These are phyloP conservation scores for Picochlorum sp. DNA, from an alignment of 139 green algal genomes.

Conservation along the genomic window DNA sequence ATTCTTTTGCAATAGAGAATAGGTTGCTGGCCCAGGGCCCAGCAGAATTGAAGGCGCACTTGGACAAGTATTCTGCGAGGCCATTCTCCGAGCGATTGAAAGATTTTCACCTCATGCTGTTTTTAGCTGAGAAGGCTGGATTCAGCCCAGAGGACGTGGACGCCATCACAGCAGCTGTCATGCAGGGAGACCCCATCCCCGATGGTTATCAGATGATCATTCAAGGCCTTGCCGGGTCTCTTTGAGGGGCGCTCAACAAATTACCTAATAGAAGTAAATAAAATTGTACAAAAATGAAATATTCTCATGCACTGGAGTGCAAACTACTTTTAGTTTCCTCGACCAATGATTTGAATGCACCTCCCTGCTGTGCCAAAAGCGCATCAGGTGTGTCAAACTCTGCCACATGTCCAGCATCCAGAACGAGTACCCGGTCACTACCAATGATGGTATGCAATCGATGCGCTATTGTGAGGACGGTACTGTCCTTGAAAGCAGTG, in stretches of 20 bases:
- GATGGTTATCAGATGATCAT: slow-evolving; percentile 88
- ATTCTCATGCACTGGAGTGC: no score
- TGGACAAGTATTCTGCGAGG: slow-evolving; percentile 38
- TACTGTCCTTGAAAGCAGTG: slow-evolving; percentile 40
- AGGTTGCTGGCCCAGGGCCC: slow-evolving; percentile 64
- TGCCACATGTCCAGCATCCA: slow-evolving; percentile 17
- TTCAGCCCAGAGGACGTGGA: slow-evolving; percentile 73
- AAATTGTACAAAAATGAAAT: no score
- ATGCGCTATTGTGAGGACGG: slow-evolving; percentile 58
- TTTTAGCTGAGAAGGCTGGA: slow-evolving; percentile 72
- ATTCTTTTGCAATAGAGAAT: slow-evolving; percentile 90
- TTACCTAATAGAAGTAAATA: no score
- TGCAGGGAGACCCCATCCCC: slow-evolving; percentile 40
- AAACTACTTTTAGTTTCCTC: slow-evolving; percentile 3
- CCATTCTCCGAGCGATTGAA: slow-evolving; percentile 65
- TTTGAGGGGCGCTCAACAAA: no score
- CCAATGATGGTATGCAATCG: slow-evolving; percentile 35
- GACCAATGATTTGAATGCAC: slow-evolving; percentile 11
- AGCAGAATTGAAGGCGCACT: slow-evolving; percentile 67
- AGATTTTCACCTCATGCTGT: slow-evolving; percentile 96
- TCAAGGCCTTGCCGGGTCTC: slow-evolving; percentile 58
- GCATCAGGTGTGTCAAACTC: slow-evolving; percentile 10
- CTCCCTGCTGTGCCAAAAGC: not conserved
- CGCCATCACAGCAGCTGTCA: slow-evolving; percentile 60
- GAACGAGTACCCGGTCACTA: slow-evolving; percentile 27